Base-by-base conservation (phyloP, 148 eudicot genomes). In the Drosera capensis region DNA sequence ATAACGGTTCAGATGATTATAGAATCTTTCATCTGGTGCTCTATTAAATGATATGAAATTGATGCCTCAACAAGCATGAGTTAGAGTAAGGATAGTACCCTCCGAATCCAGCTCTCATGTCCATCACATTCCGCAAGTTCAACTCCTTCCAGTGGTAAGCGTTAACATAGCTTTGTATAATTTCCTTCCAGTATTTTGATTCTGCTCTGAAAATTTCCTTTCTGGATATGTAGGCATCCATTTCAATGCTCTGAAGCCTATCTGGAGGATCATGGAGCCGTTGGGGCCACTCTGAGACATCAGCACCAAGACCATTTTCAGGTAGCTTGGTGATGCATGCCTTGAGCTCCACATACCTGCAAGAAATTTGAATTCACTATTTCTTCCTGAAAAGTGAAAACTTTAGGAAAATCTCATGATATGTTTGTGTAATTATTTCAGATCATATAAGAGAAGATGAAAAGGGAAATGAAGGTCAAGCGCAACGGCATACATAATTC, bases 71-170 rank as follows among this genome's bases (percentile, higher is more conserved):
- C 14, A 23, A 23, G 13, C 1, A 23, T 22, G 29, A 17, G 14
- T 11, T 2, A 19, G 48, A n/a, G 55, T 20, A 17, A 55, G 29
- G 31, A 18, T 8, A 31, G n/a, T 71, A 82, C 93, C 93, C 93
- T 68, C 93, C 93, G 55, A 64, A 78, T 49, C 77, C 70, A 46
- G 93, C 77, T 57, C 74, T 74, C 93, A 82, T 82, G 72, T 82
- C 93, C 86, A 82, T 67, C 43, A 74, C 77, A 50, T 82, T 78
- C 14, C 77, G 64, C 31, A 66, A 17, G 53, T 57, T 65, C 21
- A 62, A 16, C 12, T 51, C 59, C 35, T 71, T 74, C 74, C 73
- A 65, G 35, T 37, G 77, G 35, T 66, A 78, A 42, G 54, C 75
- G 40, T 17, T 23, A 1, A 78, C 37, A 54, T 75, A 83, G 43